Evolutionary conservation across 306 rosid genomes (phyloP).

Genomic region (Dicorynia guianensis): DNA sequence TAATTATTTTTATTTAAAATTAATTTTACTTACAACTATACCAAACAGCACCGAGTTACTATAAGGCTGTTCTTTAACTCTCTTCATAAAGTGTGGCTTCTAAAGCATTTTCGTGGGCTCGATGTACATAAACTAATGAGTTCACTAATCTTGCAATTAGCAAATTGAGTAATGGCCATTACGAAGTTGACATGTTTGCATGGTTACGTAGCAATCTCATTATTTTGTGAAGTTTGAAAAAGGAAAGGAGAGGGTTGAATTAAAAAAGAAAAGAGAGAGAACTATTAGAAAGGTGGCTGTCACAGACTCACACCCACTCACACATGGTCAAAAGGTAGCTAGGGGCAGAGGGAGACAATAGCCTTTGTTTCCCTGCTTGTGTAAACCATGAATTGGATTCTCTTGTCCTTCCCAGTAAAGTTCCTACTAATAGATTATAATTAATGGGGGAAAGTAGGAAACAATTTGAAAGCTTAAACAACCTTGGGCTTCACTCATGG

Average conservation of each 20-base stretch:
- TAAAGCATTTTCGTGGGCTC: conserved; percentile 43
- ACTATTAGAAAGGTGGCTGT: conserved; percentile 47
- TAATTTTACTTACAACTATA: no score
- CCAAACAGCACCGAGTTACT: no score
- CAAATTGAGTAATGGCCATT: conserved; percentile 30
- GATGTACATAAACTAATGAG: conserved; percentile 36
- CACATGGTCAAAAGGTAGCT: conserved; percentile 54
- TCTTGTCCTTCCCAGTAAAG: conserved; percentile 67
- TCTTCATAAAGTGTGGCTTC: no score
- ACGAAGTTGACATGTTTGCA: conserved; percentile 51
- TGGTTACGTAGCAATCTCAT: conserved; percentile 40
- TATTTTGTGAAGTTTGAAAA: conserved; percentile 25
- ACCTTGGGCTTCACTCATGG: conserved; percentile 48
- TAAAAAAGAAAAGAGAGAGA: background rate
- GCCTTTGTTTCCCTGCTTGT: conserved; percentile 48
- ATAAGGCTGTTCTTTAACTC: no score
- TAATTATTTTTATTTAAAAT: no score
- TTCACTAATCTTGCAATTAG: conserved; percentile 30
- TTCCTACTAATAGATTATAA: background rate
- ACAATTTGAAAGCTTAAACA: conserved; percentile 46
- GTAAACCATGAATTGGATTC: conserved; percentile 77
- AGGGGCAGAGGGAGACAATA: conserved; percentile 26
- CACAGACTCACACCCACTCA: no score
- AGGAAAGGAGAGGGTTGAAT: background rate
- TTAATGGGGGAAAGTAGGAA: conserved; percentile 36